These are phyloP conservation scores for Fremontodendron californicum DNA, from an alignment of 345 rosid species.

Conservation along the genomic window DNA sequence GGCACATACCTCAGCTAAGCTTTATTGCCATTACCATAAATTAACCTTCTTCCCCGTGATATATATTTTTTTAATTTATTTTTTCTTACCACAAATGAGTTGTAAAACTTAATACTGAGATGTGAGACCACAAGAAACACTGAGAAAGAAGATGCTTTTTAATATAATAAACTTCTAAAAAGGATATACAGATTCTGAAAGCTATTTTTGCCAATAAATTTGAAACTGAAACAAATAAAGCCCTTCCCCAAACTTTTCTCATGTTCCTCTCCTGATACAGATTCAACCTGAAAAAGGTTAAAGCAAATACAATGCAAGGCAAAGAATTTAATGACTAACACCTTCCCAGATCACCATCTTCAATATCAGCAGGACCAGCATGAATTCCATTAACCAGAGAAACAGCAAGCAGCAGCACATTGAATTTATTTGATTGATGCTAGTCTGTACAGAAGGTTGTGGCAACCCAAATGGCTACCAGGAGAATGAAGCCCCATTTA, in stretches of 20 bases:
- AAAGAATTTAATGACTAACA: conserved; percentile 2
- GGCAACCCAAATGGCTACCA: background rate
- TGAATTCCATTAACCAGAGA: background rate
- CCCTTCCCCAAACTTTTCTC: background rate
- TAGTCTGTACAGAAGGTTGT: conserved; percentile 27
- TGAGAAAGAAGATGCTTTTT: background rate
- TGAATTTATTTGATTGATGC: conserved; percentile 24
- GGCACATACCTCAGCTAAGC: too few relatives aligned
- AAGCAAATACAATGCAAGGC: conserved; percentile 5
- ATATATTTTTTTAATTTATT: background rate
- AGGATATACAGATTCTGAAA: background rate
- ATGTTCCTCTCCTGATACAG: background rate
- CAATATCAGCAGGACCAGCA: conserved; percentile 7
- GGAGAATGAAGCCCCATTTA: conserved; percentile 13
- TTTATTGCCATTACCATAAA: too few relatives aligned
- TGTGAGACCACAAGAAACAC: background rate
- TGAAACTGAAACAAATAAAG: background rate
- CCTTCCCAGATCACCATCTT: conserved; percentile 13
- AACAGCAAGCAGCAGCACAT: conserved; percentile 12
- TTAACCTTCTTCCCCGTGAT: background rate
- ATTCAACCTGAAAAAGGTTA: background rate
- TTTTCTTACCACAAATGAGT: background rate
- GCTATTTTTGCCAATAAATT: background rate
- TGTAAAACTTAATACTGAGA: background rate
- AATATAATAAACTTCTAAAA: background rate